These are phyloP conservation scores for Suillus luteus DNA, from an alignment of 768 basidiomycete species.

Conservation along the genomic window DNA sequence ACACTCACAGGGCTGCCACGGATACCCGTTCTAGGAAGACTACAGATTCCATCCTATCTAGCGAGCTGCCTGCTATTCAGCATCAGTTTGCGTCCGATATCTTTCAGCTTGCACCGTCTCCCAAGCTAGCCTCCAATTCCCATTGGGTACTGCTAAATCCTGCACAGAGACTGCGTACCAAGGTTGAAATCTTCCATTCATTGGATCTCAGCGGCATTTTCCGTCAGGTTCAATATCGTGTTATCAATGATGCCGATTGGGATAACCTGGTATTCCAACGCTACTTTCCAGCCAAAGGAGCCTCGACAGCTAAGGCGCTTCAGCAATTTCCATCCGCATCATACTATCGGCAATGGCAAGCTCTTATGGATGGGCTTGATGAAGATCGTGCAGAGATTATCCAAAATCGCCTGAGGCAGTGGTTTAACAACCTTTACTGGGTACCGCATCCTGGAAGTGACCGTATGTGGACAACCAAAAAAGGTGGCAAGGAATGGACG, in stretches of 20 bases:
- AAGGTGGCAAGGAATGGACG: neutral
- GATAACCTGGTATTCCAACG: neutral
- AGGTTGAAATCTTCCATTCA: neutral
- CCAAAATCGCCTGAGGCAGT: neutral
- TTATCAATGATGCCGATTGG: neutral
- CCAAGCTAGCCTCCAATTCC: neutral
- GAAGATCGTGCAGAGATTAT: neutral
- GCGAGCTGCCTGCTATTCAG: neutral
- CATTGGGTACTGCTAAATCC: neutral
- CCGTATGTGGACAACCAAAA: neutral
- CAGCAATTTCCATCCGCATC: neutral
- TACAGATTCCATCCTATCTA: neutral
- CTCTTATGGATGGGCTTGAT: neutral
- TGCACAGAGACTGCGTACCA: neutral
- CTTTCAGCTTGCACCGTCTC: neutral
- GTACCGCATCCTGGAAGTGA: neutral
- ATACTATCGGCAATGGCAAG: neutral
- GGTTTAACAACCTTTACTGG: neutral
- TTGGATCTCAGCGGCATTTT: neutral
- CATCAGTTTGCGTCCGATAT: neutral
- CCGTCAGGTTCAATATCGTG: neutral
- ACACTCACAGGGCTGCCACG: no score
- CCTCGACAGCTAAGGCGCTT: neutral
- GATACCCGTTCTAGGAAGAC: neutral
- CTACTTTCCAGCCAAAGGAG: neutral